Base-by-base conservation (phyloP, 805 yeast species). In the Spathaspora arborariae region DNA sequence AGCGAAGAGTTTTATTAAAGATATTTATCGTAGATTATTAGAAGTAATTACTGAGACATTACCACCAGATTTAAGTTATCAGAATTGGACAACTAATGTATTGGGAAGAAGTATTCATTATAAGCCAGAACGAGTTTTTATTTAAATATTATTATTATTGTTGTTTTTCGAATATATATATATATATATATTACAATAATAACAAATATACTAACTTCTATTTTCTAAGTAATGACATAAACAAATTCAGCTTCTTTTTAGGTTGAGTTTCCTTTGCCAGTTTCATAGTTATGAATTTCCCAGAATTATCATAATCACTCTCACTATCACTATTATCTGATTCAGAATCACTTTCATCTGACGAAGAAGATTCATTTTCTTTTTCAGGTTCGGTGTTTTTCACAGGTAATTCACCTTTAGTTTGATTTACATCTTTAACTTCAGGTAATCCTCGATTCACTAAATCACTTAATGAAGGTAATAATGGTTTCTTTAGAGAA, bases 371-470 rank as follows among this genome's bases (percentile, higher is more conserved):
- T 4, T 46, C 45, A 2, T 46, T 51, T 13, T 45, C 47, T 13
- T 49, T 53, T 38, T 53, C 45, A 8, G 44, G 50, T 21, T 39
- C 46, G 15, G 41, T 45, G 4, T 42, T 44, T n/a, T 34, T 44
- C 10, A 15, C 16, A n/a, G 33, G 39, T 8, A 6, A 27, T 11
- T 24, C 20, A 3, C 13, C 36, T n/a, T 18, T 18, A 6, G 20
- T 11, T 30, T 30, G 40, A 30, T 41, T 24, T 4, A 19, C 6
- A 68, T 67, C 39, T 82, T 72, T 75, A 0, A 84, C 88, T 18
- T 79, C 86, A 1, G 90, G 90, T 10, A 84, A 74, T 3, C 88
- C 89, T 44, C 83, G 70, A n/a, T 75, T 71, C 4, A 76, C 82
- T 48, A 84, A 65, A 49, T 83, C 85, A 2, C 80, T 75, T 26